phyloP scores from a whole-genome alignment of 2,329 filamentous ascomycete species.

The Arthrobotrys musiformis region DNA sequence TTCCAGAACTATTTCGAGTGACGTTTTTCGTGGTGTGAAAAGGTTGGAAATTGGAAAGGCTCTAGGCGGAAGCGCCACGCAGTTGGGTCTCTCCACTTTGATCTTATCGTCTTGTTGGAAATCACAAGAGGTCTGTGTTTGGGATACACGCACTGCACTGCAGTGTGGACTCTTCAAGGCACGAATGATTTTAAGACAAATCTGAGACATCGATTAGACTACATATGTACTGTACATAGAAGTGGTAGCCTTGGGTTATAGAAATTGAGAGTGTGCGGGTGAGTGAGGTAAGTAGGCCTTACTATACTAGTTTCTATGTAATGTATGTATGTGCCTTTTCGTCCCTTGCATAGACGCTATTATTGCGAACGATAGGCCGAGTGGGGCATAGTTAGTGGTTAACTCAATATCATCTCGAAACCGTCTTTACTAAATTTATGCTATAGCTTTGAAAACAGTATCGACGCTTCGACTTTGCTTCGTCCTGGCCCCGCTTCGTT shows the following conservation, averaged over 20 bases:
- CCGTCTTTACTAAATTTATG: constrained; percentile 1
- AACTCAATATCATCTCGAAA: constrained; percentile 6
- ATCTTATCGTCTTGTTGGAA: constrained; percentile 7
- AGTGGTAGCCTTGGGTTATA: constrained; percentile 11
- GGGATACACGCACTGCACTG: background rate
- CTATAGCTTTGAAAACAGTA: background rate
- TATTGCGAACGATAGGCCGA: constrained; percentile 1
- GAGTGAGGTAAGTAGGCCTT: too few species aligned
- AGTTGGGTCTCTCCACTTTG: constrained; percentile 27
- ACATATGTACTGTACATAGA: too few species aligned
- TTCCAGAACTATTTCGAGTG: constrained; percentile 20
- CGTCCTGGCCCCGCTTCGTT: constrained; percentile 32
- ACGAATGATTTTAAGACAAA: constrained; percentile 5
- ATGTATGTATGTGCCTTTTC: too few species aligned
- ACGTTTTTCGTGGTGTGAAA: constrained; percentile 11
- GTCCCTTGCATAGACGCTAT: constrained; percentile 16
- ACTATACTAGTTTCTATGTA: too few species aligned
- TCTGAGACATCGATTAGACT: constrained; percentile 14
- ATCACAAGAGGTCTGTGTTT: too few species aligned
- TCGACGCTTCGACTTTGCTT: constrained; percentile 19
- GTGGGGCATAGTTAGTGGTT: background rate
- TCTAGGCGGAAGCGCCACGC: constrained; percentile 51
- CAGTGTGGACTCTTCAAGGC: background rate
- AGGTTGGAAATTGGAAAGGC: constrained; percentile 24
- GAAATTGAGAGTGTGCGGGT: background rate